Evolutionary conservation across 371 early-diverging fungal genomes (phyloP), one percentile per base, ranked within the genome.

Genomic region (Mortierella sp.): DNA sequence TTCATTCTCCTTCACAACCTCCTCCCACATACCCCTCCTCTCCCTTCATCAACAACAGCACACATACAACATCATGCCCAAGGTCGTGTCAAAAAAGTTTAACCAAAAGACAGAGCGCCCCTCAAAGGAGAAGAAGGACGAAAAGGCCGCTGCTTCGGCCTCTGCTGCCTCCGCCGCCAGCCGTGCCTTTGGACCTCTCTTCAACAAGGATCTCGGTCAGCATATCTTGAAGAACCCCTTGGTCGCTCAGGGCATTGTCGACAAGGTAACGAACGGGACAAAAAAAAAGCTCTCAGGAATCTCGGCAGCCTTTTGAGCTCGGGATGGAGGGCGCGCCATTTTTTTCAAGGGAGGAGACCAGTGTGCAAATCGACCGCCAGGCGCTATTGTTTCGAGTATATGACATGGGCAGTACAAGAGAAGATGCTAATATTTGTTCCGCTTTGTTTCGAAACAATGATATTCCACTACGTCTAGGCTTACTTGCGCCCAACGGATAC

Each of bases 181-280:
- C 8, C 90, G 93, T 80, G 92, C 93, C 28, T 91, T 93, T 80
- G 95, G 95, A 53, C 98, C 98, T 43, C 88, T 98, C 81, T 98
- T 99, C 90, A 99, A 99, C 93, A 99, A 99, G 90, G 95, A 96
- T 81, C 94, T 99, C 28, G 99, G 99, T 74, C 99, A 99, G 92
- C 99, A 99, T 87, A 99, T 99, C 88, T 91, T 99, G 82, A 99
- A 98, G 88, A 99, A 99, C 91, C 99, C 99, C 50, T 92, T 99
- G 53, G 97, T 99, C 4, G 98, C 99, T 69, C 96, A 98, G 89
- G 95, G 96, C 48, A 99, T 99, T 80, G 96, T 99, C 26, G 99
- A 99, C 82, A 99, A 99, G 93, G 97, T 95, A 89, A 72, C 10
- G 10, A 37, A 1, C n/a, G 21, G 6, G 4, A 4, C 43, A 40